Conservation (phyloP, 306 rosid species). For the Vicia villosa region DNA sequence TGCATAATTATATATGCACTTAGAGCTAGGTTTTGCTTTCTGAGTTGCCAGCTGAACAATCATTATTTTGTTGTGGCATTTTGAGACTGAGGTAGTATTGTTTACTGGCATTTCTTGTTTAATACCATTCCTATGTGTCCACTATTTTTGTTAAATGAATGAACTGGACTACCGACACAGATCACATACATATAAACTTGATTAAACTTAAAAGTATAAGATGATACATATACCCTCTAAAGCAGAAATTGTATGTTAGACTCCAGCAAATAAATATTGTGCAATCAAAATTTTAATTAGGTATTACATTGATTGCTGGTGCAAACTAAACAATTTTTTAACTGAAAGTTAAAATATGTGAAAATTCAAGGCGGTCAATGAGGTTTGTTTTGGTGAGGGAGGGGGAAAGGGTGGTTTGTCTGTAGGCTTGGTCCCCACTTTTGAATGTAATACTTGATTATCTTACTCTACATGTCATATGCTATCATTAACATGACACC, state of each 20-base stretch:
- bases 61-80: slow-evolving; percentile 27
- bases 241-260: slow-evolving; percentile 14
- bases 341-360: slow-evolving; percentile 11
- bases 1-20: slow-evolving; percentile 18
- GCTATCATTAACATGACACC: slow-evolving; percentile 16
- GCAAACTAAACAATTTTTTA: slow-evolving; percentile 13
- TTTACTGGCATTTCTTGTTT: slow-evolving; percentile 2
- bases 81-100: slow-evolving; percentile 9
- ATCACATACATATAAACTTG: neutral
- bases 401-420: neutral
- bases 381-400: neutral
- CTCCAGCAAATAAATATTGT: slow-evolving; percentile 18
- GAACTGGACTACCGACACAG: neutral
- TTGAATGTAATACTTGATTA: slow-evolving; percentile 11
- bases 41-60: slow-evolving; percentile 22
- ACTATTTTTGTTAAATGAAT: slow-evolving; percentile 2
- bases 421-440: slow-evolving; percentile 3
- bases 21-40: slow-evolving; percentile 22
- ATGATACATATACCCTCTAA: neutral
- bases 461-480: slow-evolving; percentile 20
- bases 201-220: slow-evolving; percentile 11
- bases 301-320: slow-evolving; percentile 3
- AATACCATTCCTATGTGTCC: neutral
- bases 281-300: neutral
- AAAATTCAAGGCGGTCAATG: slow-evolving; percentile 12